These are phyloP conservation scores for Magnaporthiopsis rhizophila DNA, from an alignment of 2,329 filamentous ascomycete genomes.

Conservation along the genomic window DNA sequence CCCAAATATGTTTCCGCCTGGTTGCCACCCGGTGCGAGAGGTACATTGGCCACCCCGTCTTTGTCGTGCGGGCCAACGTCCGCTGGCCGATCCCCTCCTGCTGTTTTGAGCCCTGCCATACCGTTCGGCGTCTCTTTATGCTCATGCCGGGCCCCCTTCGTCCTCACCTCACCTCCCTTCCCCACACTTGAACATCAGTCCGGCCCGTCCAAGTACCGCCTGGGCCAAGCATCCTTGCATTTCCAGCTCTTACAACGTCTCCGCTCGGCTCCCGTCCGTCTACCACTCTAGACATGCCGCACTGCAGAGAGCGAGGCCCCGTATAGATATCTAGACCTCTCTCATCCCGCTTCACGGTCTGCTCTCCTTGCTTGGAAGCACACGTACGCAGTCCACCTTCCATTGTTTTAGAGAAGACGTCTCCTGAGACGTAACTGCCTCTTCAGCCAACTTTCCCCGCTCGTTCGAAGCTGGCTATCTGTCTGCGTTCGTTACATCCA, in stretches of 20 bases:
- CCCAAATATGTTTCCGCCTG: slow-evolving; percentile 18
- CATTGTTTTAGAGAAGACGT: not conserved
- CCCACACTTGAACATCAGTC: slow-evolving; percentile 23
- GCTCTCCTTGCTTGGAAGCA: slow-evolving; percentile 6
- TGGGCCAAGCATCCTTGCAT: slow-evolving; percentile 16
- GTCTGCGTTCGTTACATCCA: slow-evolving; percentile 9
- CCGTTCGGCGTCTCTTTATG: slow-evolving; percentile 28
- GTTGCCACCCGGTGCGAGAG: slow-evolving; percentile 2
- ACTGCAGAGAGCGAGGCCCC: not conserved
- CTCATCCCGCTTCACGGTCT: slow-evolving; percentile 16
- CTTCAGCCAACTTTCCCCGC: slow-evolving; percentile 35
- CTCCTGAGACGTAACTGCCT: slow-evolving; percentile 21
- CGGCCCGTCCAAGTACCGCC: slow-evolving; percentile 32
- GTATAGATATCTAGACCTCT: slow-evolving; percentile 25
- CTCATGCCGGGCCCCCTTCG: slow-evolving; percentile 24
- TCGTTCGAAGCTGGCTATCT: slow-evolving; percentile 31
- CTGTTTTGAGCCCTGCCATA: slow-evolving; percentile 29
- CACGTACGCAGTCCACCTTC: slow-evolving; percentile 3
- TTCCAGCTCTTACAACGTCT: slow-evolving; percentile 11
- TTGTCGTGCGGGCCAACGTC: slow-evolving; percentile 27
- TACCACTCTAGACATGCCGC: not conserved
- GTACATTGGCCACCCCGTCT: slow-evolving; percentile 3
- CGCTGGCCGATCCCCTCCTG: slow-evolving; percentile 25
- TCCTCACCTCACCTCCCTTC: slow-evolving; percentile 14
- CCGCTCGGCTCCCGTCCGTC: not conserved